A percentile compares a stretch with the other conserved stretches of the same genome.
Evolutionary conservation across 495 filamentous ascomycete species (phyloP).

Genomic region (Cudoniella acicularis): DNA sequence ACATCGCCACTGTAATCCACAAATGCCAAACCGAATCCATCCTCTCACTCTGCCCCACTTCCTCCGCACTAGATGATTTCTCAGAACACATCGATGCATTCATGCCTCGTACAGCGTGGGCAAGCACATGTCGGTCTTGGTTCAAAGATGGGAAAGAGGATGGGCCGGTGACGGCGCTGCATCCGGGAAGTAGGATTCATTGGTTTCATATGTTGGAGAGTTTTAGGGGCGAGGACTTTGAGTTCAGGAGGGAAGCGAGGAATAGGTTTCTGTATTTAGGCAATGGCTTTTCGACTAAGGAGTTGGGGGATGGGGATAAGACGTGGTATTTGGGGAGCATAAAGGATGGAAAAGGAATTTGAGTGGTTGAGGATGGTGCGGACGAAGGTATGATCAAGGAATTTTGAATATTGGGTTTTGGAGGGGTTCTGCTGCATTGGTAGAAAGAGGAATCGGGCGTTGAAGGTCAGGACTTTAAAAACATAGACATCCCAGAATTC

Average conservation of each 20-base stretch:
- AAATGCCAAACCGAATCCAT: constrained; percentile 61
- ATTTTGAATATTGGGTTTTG: not conserved
- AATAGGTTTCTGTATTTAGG: constrained; percentile 40
- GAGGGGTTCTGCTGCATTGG: no score
- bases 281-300: constrained; percentile 36
- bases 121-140: constrained; percentile 11
- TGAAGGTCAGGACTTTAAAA: no score
- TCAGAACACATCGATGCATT: constrained; percentile 59
- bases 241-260: constrained; percentile 28
- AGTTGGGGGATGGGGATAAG: constrained; percentile 19
- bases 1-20: constrained; percentile 57
- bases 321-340: constrained; percentile 51
- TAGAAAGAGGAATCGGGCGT: no score
- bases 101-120: constrained; percentile 59
- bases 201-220: constrained; percentile 37
- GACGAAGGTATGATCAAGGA: not conserved
- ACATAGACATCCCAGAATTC: no score
- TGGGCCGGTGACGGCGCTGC: constrained; percentile 35
- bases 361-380: not conserved
- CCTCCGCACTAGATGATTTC: constrained; percentile 58
- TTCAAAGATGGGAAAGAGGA: constrained; percentile 34
- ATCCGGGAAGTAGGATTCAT: constrained; percentile 37
- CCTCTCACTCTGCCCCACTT: constrained; percentile 47
- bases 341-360: not conserved
- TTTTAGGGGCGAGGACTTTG: constrained; percentile 17